These are phyloP conservation scores for Salix dunnii DNA, from an alignment of 345 rosid genomes.

Conservation along the genomic window DNA sequence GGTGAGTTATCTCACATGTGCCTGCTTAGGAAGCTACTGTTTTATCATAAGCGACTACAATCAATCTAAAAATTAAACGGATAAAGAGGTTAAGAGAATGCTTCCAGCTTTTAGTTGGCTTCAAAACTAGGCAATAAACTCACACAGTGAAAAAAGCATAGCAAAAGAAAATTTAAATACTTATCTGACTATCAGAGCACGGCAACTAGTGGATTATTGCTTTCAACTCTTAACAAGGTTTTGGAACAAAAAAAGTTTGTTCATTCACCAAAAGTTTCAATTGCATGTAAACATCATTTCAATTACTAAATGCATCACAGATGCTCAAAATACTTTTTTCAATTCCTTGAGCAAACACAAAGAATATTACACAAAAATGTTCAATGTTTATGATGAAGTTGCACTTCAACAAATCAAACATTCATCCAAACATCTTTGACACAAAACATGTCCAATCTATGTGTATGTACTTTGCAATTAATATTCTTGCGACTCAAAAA, in stretches of 20 bases:
- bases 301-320: not conserved
- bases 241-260: not conserved
- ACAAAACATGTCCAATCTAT: not conserved
- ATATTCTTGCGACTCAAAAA: not conserved
- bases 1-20: not conserved
- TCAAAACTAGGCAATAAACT: not conserved
- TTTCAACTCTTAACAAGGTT: not conserved
- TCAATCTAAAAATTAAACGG: not conserved
- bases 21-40: not conserved
- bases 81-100: not conserved
- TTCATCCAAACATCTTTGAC: not conserved
- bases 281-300: too few species aligned
- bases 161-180: not conserved
- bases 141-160: not conserved
- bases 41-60: not conserved
- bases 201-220: not conserved
- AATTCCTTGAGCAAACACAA: not conserved
- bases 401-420: not conserved
- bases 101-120: not conserved
- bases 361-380: not conserved
- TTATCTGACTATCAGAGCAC: not conserved
- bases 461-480: not conserved
- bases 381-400: not conserved
- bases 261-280: not conserved
- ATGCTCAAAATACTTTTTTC: not conserved